These are phyloP conservation scores for Claviceps pazoutovae DNA, from an alignment of 2,329 filamentous ascomycete species.

Conservation along the genomic window DNA sequence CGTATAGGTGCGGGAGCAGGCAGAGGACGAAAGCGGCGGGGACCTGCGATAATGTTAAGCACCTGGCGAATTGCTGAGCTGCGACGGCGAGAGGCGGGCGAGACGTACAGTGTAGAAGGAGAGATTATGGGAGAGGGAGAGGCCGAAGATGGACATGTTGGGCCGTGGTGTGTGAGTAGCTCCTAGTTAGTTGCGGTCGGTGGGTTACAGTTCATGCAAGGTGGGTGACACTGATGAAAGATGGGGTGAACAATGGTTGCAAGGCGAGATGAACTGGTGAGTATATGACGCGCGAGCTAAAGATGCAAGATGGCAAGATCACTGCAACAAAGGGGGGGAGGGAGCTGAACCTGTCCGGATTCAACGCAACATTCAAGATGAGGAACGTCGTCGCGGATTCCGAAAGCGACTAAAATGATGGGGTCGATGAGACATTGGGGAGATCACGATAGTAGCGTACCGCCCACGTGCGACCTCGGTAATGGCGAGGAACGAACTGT, in stretches of 20 bases:
- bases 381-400: too few relatives aligned
- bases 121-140: slow-evolving; percentile 4
- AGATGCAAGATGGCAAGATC: background rate
- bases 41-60: slow-evolving; percentile 13
- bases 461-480: too few relatives aligned
- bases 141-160: background rate
- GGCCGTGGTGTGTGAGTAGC: background rate
- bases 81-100: background rate
- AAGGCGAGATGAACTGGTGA: background rate
- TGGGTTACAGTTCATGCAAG: too few relatives aligned
- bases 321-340: too few relatives aligned
- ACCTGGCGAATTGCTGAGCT: background rate
- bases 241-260: too few relatives aligned
- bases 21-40: slow-evolving; percentile 17
- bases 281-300: background rate
- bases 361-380: too few relatives aligned
- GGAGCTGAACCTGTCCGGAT: too few relatives aligned
- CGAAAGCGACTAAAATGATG: too few relatives aligned
- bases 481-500: too few relatives aligned
- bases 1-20: slow-evolving; percentile 5
- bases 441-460: too few relatives aligned
- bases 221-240: background rate
- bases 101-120: slow-evolving; percentile 7
- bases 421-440: too few relatives aligned
- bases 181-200: too few relatives aligned